These are phyloP conservation scores for Wickerhamiella australiensis DNA, from an alignment of 805 yeast species.

Conservation along the genomic window DNA sequence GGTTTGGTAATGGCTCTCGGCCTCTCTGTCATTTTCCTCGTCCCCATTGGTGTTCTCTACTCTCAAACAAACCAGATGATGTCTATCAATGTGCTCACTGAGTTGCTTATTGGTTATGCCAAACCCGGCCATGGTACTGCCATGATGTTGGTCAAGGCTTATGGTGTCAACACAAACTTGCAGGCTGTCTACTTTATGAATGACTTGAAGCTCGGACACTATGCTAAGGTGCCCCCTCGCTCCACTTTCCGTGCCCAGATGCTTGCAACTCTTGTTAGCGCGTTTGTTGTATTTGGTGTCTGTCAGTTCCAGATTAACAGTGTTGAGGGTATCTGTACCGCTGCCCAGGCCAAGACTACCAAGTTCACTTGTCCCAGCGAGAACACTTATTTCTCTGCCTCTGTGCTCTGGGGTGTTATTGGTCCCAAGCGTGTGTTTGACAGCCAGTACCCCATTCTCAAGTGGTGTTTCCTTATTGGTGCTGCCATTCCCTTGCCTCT, in stretches of 20 bases:
- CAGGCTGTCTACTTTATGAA: slow-evolving; percentile 45
- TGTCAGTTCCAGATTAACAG: slow-evolving; percentile 34
- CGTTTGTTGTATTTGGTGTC: slow-evolving; percentile 33
- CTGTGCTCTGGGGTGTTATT: slow-evolving; percentile 42
- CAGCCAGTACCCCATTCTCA: slow-evolving; percentile 47
- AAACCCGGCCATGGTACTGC: slow-evolving; percentile 48
- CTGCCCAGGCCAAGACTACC: slow-evolving; percentile 27
- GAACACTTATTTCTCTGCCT: slow-evolving; percentile 37
- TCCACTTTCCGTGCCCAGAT: slow-evolving; percentile 31
- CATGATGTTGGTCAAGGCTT: slow-evolving; percentile 47
- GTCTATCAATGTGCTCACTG: slow-evolving; percentile 50
- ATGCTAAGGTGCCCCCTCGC: slow-evolving; percentile 34
- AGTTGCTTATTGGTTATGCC: slow-evolving; percentile 53
- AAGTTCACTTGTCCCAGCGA: slow-evolving; percentile 34
- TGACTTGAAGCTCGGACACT: slow-evolving; percentile 42
- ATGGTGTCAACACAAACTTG: slow-evolving; percentile 52
- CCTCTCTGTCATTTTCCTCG: slow-evolving; percentile 42
- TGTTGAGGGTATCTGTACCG: slow-evolving; percentile 35
- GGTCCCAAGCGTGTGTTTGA: slow-evolving; percentile 44
- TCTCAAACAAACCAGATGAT: slow-evolving; percentile 49
- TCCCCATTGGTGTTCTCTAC: slow-evolving; percentile 50
- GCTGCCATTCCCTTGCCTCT: slow-evolving; percentile 21
- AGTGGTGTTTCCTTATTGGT: slow-evolving; percentile 55
- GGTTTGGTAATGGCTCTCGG: slow-evolving; percentile 43
- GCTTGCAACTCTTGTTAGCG: slow-evolving; percentile 34